phyloP scores from a whole-genome alignment of 257 asterid genomes.

The Striga asiatica region DNA sequence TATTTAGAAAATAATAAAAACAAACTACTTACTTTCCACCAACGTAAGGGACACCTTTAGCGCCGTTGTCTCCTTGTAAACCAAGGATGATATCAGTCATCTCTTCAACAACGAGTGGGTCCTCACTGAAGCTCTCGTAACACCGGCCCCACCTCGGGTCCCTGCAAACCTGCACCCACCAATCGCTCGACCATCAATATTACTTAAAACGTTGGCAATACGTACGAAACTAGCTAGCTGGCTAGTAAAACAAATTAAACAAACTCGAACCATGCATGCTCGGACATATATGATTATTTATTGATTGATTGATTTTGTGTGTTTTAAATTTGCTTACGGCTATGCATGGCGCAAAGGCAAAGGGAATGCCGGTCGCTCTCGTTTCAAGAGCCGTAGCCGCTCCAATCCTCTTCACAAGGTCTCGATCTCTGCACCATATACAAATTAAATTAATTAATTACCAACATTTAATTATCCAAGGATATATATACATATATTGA shows the following conservation, averaged over 20 bases:
- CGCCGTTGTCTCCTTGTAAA: constrained; percentile 15
- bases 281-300: no score
- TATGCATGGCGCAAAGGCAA: constrained; percentile 21
- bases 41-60: constrained; percentile 16
- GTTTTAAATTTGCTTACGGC: constrained; percentile 7
- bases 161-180: constrained; percentile 12
- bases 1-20: no score
- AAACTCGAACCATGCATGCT: no score
- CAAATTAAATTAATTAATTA: no score
- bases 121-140: constrained; percentile 20
- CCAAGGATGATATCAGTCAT: constrained; percentile 20
- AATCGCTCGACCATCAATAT: no score
- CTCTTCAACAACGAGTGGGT: constrained; percentile 9
- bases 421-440: constrained; percentile 17
- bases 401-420: constrained; percentile 21
- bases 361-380: constrained; percentile 23
- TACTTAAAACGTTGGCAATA: background rate
- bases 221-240: no score
- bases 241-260: no score
- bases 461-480: no score
- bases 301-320: no score
- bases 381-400: constrained; percentile 22
- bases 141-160: constrained; percentile 27
- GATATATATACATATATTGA: no score
- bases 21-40: constrained; percentile 19